These are phyloP conservation scores for Cubamyces sp. DNA, from an alignment of 768 basidiomycete species.

Conservation along the genomic window DNA sequence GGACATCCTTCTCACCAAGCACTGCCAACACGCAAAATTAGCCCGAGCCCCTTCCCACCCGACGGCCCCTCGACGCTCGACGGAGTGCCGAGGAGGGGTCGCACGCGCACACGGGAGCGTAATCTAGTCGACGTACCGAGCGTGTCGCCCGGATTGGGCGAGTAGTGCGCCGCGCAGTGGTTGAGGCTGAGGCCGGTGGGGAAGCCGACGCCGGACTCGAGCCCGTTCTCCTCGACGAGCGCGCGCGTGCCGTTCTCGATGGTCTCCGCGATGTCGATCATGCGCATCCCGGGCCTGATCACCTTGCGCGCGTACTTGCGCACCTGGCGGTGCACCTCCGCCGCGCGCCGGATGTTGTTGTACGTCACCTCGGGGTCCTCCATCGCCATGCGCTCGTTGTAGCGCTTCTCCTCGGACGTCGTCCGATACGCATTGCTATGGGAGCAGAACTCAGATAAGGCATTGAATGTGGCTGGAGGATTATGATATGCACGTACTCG, in stretches of 20 bases:
- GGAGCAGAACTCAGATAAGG: neutral
- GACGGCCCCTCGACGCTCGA: slow-evolving; percentile 6
- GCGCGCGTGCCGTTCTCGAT: slow-evolving; percentile 93
- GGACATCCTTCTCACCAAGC: slow-evolving; percentile 78
- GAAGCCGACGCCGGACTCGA: slow-evolving; percentile 90
- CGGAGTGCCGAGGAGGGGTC: slow-evolving; percentile 17
- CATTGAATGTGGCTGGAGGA: neutral
- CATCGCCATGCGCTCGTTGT: slow-evolving; percentile 74
- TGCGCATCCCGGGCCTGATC: slow-evolving; percentile 91
- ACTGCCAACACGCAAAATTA: slow-evolving; percentile 48
- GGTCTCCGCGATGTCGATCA: slow-evolving; percentile 91
- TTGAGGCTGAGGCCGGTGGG: slow-evolving; percentile 95
- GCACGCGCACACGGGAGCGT: neutral
- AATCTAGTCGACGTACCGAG: slow-evolving; percentile 52
- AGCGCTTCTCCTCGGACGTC: slow-evolving; percentile 89
- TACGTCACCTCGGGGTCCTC: slow-evolving; percentile 88
- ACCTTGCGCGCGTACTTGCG: slow-evolving; percentile 77
- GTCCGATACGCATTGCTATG: slow-evolving; percentile 85
- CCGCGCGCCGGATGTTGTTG: slow-evolving; percentile 85
- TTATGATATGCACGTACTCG: slow-evolving; percentile 62
- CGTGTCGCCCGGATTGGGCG: slow-evolving; percentile 92
- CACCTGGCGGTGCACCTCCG: slow-evolving; percentile 96
- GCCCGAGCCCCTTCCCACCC: slow-evolving; percentile 2
- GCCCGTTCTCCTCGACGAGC: slow-evolving; percentile 87
- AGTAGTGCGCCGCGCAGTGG: slow-evolving; percentile 95